These are phyloP conservation scores for Fragaria nilgerrensis DNA, from an alignment of 306 rosid genomes.

Conservation along the genomic window DNA sequence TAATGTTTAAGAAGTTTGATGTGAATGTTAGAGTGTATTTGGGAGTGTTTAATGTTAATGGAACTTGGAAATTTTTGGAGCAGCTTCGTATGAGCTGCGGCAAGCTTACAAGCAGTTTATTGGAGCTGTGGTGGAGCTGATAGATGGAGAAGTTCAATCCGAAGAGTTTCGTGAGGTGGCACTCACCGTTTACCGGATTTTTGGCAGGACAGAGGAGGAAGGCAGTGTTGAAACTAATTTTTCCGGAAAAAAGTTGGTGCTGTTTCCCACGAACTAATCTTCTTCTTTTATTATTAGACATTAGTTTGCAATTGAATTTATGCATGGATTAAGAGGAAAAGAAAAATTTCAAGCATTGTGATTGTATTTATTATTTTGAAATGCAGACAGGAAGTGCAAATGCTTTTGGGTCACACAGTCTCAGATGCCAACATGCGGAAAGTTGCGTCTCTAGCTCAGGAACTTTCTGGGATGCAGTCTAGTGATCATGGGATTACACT, in stretches of 20 bases:
- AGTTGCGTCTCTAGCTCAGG: constrained; percentile 63
- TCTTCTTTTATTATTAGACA: neutral
- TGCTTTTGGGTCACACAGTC: constrained; percentile 55
- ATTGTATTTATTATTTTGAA: constrained; percentile 25
- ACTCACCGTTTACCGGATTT: constrained; percentile 35
- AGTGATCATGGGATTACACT: constrained; percentile 30
- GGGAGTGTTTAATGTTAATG: neutral
- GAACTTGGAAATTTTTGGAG: constrained; percentile 19
- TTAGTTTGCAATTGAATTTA: neutral
- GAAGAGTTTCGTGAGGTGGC: constrained; percentile 87
- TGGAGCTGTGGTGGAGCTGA: constrained; percentile 75
- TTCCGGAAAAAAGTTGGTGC: constrained; percentile 49
- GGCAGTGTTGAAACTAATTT: constrained; percentile 21
- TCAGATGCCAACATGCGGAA: constrained; percentile 59
- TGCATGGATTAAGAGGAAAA: neutral
- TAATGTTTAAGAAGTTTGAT: constrained; percentile 1
- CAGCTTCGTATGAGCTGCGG: constrained; percentile 46
- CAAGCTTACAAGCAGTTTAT: constrained; percentile 65
- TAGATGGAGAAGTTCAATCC: constrained; percentile 76
- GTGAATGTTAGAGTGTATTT: neutral
- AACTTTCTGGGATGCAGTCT: constrained; percentile 61
- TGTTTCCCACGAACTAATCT: neutral
- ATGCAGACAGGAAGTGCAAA: constrained; percentile 72
- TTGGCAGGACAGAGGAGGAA: constrained; percentile 32
- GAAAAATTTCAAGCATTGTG: constrained; percentile 6